A percentile compares a stretch with the other conserved stretches of the same genome.
Conservation (phyloP, 177 flowering plant species). For the Tripterygium wilfordii region DNA sequence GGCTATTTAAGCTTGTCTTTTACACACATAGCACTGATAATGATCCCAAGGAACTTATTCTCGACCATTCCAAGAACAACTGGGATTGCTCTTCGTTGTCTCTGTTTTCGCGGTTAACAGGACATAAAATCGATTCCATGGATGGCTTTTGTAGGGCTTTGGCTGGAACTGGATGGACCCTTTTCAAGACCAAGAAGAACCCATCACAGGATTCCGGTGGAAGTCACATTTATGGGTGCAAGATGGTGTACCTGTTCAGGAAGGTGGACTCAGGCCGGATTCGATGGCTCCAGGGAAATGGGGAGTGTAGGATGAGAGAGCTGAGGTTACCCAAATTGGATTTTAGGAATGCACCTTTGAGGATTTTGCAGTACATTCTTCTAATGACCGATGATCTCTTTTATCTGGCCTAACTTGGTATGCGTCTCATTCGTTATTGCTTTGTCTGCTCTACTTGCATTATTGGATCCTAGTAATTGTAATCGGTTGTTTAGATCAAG, state of each 20-base stretch:
- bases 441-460: too few species aligned
- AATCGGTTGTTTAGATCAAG: too few species aligned
- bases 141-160: constrained; percentile 39
- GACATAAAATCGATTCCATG: constrained; percentile 38
- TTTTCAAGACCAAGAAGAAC: constrained; percentile 37
- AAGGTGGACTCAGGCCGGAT: constrained; percentile 41
- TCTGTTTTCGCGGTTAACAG: constrained; percentile 31
- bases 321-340: constrained; percentile 61
- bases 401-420: constrained; percentile 38
- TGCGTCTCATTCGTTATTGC: background rate
- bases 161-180: constrained; percentile 57
- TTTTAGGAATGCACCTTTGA: constrained; percentile 54
- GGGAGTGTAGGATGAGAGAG: constrained; percentile 48
- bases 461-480: too few species aligned
- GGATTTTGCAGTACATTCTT: constrained; percentile 62
- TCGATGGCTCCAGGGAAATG: constrained; percentile 8
- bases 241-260: constrained; percentile 42
- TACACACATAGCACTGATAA: constrained; percentile 2
- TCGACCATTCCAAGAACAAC: constrained; percentile 15
- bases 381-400: constrained; percentile 67
- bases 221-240: constrained; percentile 2
- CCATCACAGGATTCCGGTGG: constrained; percentile 18
- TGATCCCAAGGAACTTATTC: background rate
- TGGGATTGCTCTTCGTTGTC: constrained; percentile 48
- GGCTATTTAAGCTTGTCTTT: constrained; percentile 53